Evolutionary conservation across 345 rosid species (phyloP), one percentile per base, ranked within the genome.

Genomic region (Rhizophora apiculata): DNA sequence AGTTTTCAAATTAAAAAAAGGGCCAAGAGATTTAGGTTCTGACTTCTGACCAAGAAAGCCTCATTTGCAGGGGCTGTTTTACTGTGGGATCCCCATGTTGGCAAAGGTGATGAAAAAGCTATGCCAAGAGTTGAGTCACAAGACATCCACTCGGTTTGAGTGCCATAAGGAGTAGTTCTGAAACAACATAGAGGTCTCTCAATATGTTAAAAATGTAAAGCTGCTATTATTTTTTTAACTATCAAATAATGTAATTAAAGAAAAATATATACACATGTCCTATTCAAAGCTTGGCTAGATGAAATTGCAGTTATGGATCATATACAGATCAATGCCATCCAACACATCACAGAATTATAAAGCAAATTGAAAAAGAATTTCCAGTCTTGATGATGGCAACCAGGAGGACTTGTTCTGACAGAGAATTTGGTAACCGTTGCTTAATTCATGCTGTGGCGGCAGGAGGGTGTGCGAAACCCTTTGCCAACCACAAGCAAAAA

Each of bases 141-240:
- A 74, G 81, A 92, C 96, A 79, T 77, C 87, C 27, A 87, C 99
- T 3, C 72, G 91, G 32, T 95, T 95, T 7, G 94, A 90, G 73
- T 95, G 92, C 75, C 99, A 88, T 82, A 92, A 95, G 71, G 98
- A 95, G 79, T 80, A 85, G 75, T 95, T 90, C 90, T 95, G 76
- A 86, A 63, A 60, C 27, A 34, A 34, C 37, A 34, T 26, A n/a
- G 66, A 46, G 65, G 20, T 54, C 60, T 64, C 56, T 60, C 30
- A 43, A 22, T 55, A 63, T 69, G 54, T 21, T 31, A n/a, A 21
- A 43, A 43, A 11, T 43, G 49, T 11, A 13, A 43, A 59, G 64
- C 59, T 11, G 10, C 55, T 8, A 5, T 63, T 52, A 16, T 26
- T 43, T 74, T 81, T 78, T 81, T 34, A 34, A 71, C 69, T 63